A percentile compares a stretch with the other conserved stretches of the same genome.
phyloP scores from a whole-genome alignment of 805 yeast species.

The Metschnikowia matae region DNA sequence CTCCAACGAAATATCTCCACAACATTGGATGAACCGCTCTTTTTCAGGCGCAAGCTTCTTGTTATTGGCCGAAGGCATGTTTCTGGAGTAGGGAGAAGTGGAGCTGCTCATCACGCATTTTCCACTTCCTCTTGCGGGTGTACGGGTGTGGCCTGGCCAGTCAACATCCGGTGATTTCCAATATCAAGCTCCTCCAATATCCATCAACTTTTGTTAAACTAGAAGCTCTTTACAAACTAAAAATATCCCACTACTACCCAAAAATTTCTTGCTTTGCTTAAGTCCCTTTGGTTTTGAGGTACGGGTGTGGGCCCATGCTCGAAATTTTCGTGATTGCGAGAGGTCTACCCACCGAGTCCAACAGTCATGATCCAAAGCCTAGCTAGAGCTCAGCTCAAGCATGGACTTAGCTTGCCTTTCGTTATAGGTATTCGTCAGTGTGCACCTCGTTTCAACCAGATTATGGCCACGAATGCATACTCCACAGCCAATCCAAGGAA shows the following conservation, averaged over 20 bases:
- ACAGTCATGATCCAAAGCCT: background rate
- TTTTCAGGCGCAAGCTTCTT: constrained; percentile 79
- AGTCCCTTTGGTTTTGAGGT: background rate
- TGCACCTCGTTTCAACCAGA: background rate
- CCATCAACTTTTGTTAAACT: background rate
- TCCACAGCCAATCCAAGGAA: constrained; percentile 14
- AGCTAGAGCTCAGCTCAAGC: constrained; percentile 1
- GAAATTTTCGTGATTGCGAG: constrained; percentile 5
- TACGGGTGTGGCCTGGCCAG: constrained; percentile 3
- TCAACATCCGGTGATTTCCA: background rate
- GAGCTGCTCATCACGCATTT: constrained; percentile 4
- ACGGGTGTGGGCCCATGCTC: background rate
- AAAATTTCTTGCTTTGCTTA: too few species aligned
- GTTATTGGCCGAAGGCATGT: constrained; percentile 32
- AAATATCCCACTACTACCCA: too few species aligned
- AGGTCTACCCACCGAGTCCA: background rate
- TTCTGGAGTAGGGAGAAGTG: background rate
- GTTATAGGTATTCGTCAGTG: background rate
- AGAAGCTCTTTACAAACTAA: too few species aligned
- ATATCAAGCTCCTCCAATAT: background rate
- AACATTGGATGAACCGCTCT: constrained; percentile 88
- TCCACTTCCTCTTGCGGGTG: background rate
- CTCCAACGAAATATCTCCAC: constrained; percentile 87
- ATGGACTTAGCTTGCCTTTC: background rate
- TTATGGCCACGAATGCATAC: constrained; percentile 8